Evolutionary conservation across 23 red algal species (phyloP), one percentile per base, ranked within the genome.

Genomic region (Cyanidioschyzon merolae): DNA sequence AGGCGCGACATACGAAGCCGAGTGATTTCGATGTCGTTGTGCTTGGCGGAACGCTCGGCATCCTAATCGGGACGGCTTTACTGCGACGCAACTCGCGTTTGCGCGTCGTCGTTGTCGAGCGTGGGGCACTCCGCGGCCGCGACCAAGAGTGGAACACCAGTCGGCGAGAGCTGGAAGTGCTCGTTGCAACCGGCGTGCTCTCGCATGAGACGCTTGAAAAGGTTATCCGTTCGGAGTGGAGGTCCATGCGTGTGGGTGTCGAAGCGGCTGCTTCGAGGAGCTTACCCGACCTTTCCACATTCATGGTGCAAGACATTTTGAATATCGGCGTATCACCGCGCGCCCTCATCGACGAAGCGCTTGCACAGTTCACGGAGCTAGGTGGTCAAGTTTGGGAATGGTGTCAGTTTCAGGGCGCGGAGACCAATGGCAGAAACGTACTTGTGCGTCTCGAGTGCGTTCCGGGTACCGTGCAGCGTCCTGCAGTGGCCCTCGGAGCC

Each of bases 101-200:
- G 40, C 68, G 76, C 17, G 83, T 90, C 3, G 83, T 79, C 3
- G 85, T 96, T 12, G 74, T 90, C 25, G 92, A 96, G 41, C 82
- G 86, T 17, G 92, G 92, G 2, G 76, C 58, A 0, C 38, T 96
- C 0, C 37, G 50, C 1, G 92, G 92, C 0, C 74, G 92, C 0
- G 37, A 76, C 16, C 92, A 96, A 40, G 92, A 96, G 54, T 96
- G 92, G 92, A 96, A 96, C 41, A 86, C 79, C 18, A 85, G 79
- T 39, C 87, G 92, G 0, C 37, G 26, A 0, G 92, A 96, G 75
- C 45, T 96, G 59, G 37, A n/a, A 26, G 68, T 80, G 31, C 74
- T 96, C 7, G 57, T 90, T 24, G 76, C 67, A 17, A 74, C 83
- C 45, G 45, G 57, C 2, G 34, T 96, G 50, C 25, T 90, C 3